A percentile compares a stretch with the other conserved stretches of the same genome.
Evolutionary conservation across 495 filamentous ascomycete genomes (phyloP).

Genomic region (Neurospora sp.): DNA sequence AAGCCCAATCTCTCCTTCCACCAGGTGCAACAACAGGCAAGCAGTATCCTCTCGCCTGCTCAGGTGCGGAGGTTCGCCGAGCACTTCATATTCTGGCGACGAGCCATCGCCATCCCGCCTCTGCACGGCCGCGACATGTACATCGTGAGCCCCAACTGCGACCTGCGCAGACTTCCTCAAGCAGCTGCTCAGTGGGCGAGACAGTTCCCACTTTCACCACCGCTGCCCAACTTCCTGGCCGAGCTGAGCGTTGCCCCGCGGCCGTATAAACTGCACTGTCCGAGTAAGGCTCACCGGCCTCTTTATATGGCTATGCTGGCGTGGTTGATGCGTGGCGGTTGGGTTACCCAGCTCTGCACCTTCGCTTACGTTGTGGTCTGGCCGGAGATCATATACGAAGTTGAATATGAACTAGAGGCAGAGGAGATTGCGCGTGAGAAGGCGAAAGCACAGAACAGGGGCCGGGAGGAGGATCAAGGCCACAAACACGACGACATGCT

Average conservation of each 20-base stretch:
- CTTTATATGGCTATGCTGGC: conserved; percentile 83
- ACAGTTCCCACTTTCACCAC: conserved; percentile 69
- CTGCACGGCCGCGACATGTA: conserved; percentile 87
- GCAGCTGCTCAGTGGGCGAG: conserved; percentile 62
- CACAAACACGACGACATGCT: background rate
- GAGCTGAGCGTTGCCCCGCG: conserved; percentile 65
- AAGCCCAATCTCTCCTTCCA: conserved; percentile 79
- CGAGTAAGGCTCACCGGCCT: conserved; percentile 77
- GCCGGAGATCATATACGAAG: conserved; percentile 50
- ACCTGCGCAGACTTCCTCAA: conserved; percentile 59
- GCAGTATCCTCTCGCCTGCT: conserved; percentile 57
- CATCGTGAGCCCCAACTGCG: conserved; percentile 84
- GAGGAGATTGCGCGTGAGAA: conserved; percentile 33
- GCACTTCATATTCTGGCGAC: conserved; percentile 91
- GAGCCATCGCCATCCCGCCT: conserved; percentile 83
- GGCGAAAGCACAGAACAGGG: conserved; percentile 7
- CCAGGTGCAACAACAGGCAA: conserved; percentile 56
- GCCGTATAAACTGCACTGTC: conserved; percentile 70
- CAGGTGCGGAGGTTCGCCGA: conserved; percentile 78
- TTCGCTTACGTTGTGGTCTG: conserved; percentile 71
- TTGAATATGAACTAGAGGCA: conserved; percentile 45
- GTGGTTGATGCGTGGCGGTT: conserved; percentile 84
- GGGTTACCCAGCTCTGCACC: conserved; percentile 83
- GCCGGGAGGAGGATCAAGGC: background rate
- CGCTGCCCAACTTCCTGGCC: conserved; percentile 74